Base-by-base conservation (phyloP, 2,329 filamentous ascomycete genomes). In the Coniochaeta prunicola region DNA sequence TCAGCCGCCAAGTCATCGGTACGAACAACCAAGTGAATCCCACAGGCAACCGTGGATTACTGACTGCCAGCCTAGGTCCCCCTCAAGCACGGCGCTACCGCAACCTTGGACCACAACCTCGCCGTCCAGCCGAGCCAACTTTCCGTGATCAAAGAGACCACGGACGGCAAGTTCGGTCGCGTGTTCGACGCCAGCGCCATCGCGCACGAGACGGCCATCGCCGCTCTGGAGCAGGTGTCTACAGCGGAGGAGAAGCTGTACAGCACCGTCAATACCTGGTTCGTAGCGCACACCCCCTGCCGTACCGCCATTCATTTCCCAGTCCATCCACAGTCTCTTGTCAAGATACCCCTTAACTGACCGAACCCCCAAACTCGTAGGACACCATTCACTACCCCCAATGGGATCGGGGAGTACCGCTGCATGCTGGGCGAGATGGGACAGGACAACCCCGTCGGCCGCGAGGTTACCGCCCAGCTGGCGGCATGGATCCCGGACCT, bases 191-290 rank as follows among this genome's bases (percentile, higher is more conserved):
- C 72, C 4, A 71, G 67, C 34, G 65, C 66, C 0, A 59, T 65
- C 42, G 66, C 67, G 1, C 62, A 66, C 8, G 65, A 70, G 9
- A 60, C 69, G 0, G 72, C 69, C 24, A 62, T 71, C 38, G 66
- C 66, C 53, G 69, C 69, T 13, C 64, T 76, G 0, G 62, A 64
- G 40, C 57, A 64, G 28, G 53, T 63, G 10, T 67, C 70, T 1
- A 63, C 59, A 1, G 66, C 58, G 1, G 33, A 55, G 10, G 40
- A 55, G 3, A 75, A 73, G 56, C 69, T 67, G 45, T 71, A 73
- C 42, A 61, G 66, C 0, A 71, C 69, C 0, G 69, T 69, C 1
- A 70, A 74, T 60, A 69, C 70, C 56, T 73, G 70, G 73, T 74
- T 42, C 19, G 9, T 42, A 4, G 8, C 40, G 17, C 40, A 8